Conservation (phyloP, 352 stramenopile genomes). For the Globisporangium apiculatum region DNA sequence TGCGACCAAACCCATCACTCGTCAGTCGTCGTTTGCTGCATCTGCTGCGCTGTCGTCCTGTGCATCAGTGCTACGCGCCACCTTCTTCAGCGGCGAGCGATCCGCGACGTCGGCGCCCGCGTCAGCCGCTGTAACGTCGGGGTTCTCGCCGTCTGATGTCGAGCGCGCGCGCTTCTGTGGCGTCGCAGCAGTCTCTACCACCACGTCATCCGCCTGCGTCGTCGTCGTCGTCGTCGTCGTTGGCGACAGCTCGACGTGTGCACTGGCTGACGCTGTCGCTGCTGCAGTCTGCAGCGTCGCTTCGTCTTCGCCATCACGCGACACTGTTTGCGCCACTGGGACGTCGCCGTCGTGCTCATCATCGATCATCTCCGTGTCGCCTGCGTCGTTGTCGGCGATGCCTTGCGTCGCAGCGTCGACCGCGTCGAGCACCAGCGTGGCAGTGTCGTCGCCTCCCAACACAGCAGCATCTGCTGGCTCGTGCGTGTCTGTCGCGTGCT, state of each 20-base stretch:
- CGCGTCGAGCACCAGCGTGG: slow-evolving; percentile 1
- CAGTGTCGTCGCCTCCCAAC: neutral
- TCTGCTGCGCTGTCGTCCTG: neutral
- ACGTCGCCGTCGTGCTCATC: neutral
- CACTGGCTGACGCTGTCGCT: too few species aligned
- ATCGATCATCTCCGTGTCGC: slow-evolving; percentile 1
- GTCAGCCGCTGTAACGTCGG: neutral
- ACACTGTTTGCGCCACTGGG: too few species aligned
- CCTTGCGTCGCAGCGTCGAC: slow-evolving; percentile 2
- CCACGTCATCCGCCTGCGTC: neutral
- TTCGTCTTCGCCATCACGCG: too few species aligned
- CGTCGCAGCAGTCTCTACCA: neutral
- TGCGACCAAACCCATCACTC: neutral
- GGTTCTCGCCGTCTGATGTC: neutral
- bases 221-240: neutral
- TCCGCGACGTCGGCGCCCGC: neutral
- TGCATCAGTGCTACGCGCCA: neutral
- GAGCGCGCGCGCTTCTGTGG: neutral
- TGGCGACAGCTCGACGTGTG: too few species aligned
- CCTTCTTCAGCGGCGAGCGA: slow-evolving; percentile 10
- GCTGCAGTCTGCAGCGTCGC: too few species aligned
- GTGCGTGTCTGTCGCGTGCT: neutral
- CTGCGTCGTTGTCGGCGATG: neutral
- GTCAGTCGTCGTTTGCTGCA: neutral
- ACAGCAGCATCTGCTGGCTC: slow-evolving; percentile 5